Conservation (phyloP, 192 early-diverging fungal genomes). For the Geranomyces michiganensis region DNA sequence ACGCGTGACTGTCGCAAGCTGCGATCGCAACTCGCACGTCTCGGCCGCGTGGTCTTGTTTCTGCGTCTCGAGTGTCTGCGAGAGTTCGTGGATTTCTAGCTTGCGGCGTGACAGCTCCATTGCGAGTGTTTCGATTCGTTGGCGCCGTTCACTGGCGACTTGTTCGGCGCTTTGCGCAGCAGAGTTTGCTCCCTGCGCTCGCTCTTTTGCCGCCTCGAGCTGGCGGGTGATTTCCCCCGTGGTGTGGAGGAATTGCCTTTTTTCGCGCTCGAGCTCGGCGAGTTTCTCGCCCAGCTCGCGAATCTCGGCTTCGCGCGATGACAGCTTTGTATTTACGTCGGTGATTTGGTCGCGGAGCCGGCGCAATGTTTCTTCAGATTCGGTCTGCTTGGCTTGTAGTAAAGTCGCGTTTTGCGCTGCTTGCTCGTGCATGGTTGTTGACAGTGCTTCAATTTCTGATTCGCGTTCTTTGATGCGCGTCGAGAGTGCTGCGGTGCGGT, state of each 20-base stretch:
- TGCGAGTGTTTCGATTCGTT: too few relatives aligned
- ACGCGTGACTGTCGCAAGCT: neutral
- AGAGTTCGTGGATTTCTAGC: neutral
- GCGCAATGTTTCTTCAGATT: constrained; percentile 1
- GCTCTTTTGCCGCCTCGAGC: neutral
- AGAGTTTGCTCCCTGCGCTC: neutral
- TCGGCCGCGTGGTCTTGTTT: constrained; percentile 5
- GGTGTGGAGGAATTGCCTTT: neutral
- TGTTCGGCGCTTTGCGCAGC: neutral
- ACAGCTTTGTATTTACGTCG: neutral
- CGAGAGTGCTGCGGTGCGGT: neutral
- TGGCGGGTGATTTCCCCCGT: neutral
- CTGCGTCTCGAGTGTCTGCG: neutral
- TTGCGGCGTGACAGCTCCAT: neutral
- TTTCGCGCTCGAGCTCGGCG: neutral
- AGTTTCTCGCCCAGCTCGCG: neutral
- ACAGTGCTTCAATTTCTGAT: neutral
- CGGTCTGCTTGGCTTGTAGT: constrained; percentile 8
- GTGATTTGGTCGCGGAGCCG: neutral
- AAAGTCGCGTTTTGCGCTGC: neutral
- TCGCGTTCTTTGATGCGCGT: neutral
- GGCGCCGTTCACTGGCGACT: neutral
- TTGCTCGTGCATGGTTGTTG: neutral
- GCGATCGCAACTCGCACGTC: neutral
- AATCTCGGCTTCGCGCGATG: neutral